Evolutionary conservation across 306 rosid species (phyloP).

Genomic region (Fagus sylvatica): DNA sequence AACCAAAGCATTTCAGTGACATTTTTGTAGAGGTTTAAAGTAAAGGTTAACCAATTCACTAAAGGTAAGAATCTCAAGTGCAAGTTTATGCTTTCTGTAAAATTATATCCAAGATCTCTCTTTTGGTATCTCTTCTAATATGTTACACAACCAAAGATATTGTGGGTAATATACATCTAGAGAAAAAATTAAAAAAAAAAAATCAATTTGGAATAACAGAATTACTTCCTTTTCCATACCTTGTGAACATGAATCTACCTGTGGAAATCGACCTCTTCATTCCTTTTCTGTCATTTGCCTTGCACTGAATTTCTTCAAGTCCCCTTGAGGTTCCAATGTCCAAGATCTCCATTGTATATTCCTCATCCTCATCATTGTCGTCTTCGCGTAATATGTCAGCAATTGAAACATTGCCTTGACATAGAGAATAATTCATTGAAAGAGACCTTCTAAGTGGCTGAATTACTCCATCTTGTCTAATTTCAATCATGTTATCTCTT

Average conservation of each 20-base stretch:
- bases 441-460: conserved; percentile 32
- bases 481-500: conserved; percentile 10
- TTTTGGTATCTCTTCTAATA: conserved; percentile 18
- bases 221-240: conserved; percentile 35
- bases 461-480: conserved; percentile 13
- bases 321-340: conserved; percentile 38
- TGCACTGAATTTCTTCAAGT: conserved; percentile 19
- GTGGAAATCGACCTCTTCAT: conserved; percentile 48
- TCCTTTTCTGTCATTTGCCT: conserved; percentile 18
- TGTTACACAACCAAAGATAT: conserved; percentile 1
- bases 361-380: conserved; percentile 35
- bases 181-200: neutral
- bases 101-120: conserved; percentile 2
- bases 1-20: too few relatives aligned
- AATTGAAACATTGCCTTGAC: conserved; percentile 32
- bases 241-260: conserved; percentile 40
- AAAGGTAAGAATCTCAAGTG: neutral
- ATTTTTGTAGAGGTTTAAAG: too few relatives aligned
- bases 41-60: too few relatives aligned
- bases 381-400: conserved; percentile 39
- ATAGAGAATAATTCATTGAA: conserved; percentile 30
- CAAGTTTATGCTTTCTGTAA: neutral
- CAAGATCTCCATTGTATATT: neutral
- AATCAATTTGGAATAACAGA: conserved; percentile 36
- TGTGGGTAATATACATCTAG: neutral